Evolutionary conservation across 768 basidiomycete genomes (phyloP).

Genomic region (Podaxis sp.): DNA sequence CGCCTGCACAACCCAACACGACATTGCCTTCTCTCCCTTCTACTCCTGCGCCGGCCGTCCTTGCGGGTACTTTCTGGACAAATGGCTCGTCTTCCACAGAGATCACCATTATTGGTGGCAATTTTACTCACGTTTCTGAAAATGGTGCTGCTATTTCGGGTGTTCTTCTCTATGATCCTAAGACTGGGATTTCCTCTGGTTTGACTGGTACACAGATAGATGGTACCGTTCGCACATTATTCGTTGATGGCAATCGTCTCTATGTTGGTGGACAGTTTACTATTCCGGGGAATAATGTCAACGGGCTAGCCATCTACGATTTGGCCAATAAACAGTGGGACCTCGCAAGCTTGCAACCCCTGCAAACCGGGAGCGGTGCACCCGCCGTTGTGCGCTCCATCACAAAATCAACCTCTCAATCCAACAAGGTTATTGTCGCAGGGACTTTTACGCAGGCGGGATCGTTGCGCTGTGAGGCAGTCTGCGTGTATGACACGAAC

Average conservation of each 20-base stretch:
- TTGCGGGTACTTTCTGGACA: conserved; percentile 88
- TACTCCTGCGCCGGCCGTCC: conserved; percentile 73
- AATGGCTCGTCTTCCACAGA: conserved; percentile 67
- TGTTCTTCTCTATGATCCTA: conserved; percentile 71
- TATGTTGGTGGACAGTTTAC: conserved; percentile 88
- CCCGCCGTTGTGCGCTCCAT: conserved; percentile 72
- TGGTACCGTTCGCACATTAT: conserved; percentile 76
- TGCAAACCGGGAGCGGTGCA: conserved; percentile 55
- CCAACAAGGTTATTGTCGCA: conserved; percentile 72
- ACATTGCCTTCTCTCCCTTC: conserved; percentile 57
- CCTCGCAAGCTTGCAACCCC: conserved; percentile 52
- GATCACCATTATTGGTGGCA: conserved; percentile 83
- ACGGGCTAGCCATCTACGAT: conserved; percentile 82
- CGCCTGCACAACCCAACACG: conserved; percentile 31
- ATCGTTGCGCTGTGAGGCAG: conserved; percentile 66
- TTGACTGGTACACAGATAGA: conserved; percentile 63
- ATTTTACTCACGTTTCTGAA: conserved; percentile 65
- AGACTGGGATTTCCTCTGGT: conserved; percentile 45
- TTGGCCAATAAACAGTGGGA: conserved; percentile 66
- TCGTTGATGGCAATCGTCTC: conserved; percentile 67
- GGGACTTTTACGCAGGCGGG: conserved; percentile 88
- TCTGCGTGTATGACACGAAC: conserved; percentile 73
- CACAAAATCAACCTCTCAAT: conserved; percentile 56
- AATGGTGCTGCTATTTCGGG: conserved; percentile 44
- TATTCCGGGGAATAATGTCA: conserved; percentile 51